phyloP scores from a whole-genome alignment of 208 protist genomes.

The Leishmania major region DNA sequence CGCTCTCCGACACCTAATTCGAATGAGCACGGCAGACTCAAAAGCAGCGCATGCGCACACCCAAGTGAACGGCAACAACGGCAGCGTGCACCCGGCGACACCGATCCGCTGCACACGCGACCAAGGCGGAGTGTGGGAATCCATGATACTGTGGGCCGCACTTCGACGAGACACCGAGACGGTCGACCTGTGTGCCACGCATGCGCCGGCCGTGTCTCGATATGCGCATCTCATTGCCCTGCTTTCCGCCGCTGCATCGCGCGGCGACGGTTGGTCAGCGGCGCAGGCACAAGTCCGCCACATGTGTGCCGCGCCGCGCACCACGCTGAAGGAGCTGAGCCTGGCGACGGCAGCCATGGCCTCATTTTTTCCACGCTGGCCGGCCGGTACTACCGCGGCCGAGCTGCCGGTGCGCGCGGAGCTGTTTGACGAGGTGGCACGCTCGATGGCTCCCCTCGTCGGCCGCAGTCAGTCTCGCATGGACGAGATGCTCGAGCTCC shows the following conservation, averaged over 20 bases:
- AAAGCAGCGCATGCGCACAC: not conserved
- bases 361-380: conserved; percentile 4
- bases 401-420: conserved; percentile 5
- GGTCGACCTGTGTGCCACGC: conserved; percentile 29
- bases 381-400: not conserved
- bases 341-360: conserved; percentile 30
- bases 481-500: conserved; percentile 31
- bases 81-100: not conserved
- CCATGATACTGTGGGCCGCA: conserved; percentile 42
- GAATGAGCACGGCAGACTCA: not conserved
- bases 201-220: conserved; percentile 31
- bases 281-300: conserved; percentile 9
- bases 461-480: conserved; percentile 22
- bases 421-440: conserved; percentile 9
- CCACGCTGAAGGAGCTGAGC: conserved; percentile 40
- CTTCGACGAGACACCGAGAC: conserved; percentile 22
- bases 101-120: conserved; percentile 19
- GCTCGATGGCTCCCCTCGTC: conserved; percentile 11
- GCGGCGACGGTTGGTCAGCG: not conserved
- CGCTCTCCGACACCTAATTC: conserved; percentile 22
- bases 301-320: conserved; percentile 16
- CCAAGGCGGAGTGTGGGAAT: conserved; percentile 31
- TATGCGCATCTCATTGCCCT: conserved; percentile 43
- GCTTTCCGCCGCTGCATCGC: conserved; percentile 16
- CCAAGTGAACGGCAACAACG: not conserved